A percentile compares a stretch with the other conserved stretches of the same genome.
These are phyloP conservation scores for Pseudomassariella vexata DNA, from an alignment of 2,329 filamentous ascomycete genomes.

Conservation along the genomic window DNA sequence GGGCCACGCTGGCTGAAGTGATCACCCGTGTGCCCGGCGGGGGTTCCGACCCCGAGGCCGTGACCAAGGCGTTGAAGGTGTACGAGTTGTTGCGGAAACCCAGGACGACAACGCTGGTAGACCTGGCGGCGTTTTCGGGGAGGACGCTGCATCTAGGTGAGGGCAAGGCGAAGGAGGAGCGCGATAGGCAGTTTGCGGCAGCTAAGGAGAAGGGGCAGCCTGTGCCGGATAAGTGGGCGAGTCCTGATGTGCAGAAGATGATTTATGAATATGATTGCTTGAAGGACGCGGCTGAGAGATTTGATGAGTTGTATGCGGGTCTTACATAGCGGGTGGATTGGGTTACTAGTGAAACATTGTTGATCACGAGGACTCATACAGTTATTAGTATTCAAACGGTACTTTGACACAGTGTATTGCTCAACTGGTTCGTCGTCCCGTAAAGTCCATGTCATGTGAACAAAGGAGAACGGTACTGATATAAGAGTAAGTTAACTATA, in stretches of 20 bases:
- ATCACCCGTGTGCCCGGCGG: constrained; percentile 32
- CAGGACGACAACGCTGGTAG: constrained; percentile 45
- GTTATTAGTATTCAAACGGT: too few species aligned
- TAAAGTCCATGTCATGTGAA: too few species aligned
- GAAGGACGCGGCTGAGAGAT: constrained; percentile 45
- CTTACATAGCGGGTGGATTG: constrained; percentile 11
- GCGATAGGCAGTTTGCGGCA: constrained; percentile 50
- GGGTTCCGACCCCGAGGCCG: constrained; percentile 26
- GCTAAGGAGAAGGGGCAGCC: constrained; percentile 40
- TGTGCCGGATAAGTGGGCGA: constrained; percentile 65
- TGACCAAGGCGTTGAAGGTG: constrained; percentile 44
- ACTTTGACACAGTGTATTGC: too few species aligned
- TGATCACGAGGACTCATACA: too few species aligned
- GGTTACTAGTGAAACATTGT: background rate
- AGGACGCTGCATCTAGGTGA: constrained; percentile 53
- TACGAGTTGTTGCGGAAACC: constrained; percentile 54
- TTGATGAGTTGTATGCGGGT: constrained; percentile 38
- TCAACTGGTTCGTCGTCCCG: too few species aligned
- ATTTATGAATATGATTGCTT: constrained; percentile 61
- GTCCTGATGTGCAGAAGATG: constrained; percentile 61
- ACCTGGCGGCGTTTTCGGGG: constrained; percentile 45
- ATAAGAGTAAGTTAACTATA: too few species aligned
- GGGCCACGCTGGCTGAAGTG: constrained; percentile 50
- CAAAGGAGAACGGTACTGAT: background rate
- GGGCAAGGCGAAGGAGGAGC: constrained; percentile 52